Percentiles rank a stretch among this genome's conserved stretches.
These are phyloP conservation scores for Rubia balearica DNA, from an alignment of 305 asterid genomes.

Conservation along the genomic window DNA sequence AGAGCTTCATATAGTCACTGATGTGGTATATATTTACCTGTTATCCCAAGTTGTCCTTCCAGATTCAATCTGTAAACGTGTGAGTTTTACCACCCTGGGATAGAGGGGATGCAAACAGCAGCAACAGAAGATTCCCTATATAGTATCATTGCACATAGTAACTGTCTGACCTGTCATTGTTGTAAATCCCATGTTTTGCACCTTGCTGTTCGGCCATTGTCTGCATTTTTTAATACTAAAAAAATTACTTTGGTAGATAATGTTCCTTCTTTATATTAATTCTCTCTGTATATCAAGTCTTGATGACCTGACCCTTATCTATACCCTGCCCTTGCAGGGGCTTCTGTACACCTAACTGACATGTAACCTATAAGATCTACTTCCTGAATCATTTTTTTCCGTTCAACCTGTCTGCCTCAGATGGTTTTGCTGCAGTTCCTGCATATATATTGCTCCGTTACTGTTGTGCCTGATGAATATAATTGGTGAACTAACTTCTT, in stretches of 20 bases:
- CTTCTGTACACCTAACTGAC: not conserved
- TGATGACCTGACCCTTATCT: not conserved
- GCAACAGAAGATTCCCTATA: not conserved
- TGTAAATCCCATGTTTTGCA: not conserved
- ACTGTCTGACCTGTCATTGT: not conserved
- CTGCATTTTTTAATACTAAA: not conserved
- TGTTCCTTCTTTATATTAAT: not conserved
- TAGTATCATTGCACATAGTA: not conserved
- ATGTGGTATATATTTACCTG: not conserved
- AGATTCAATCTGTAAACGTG: not conserved
- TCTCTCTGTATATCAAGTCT: not conserved
- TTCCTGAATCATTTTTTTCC: not conserved
- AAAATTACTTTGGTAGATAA: not conserved
- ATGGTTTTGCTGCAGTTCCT: not conserved
- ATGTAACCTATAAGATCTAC: not conserved
- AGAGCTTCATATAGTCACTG: not conserved
- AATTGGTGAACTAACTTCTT: not conserved
- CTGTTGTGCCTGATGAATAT: not conserved
- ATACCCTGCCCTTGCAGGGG: not conserved
- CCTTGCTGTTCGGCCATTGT: not conserved
- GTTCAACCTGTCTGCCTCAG: not conserved
- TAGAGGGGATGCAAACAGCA: too few species aligned
- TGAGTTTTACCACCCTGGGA: not conserved
- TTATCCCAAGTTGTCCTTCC: not conserved
- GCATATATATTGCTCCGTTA: not conserved